Evolutionary conservation across 805 yeast species (phyloP), one percentile per base, ranked within the genome.

Genomic region (Lachancea mirantina): DNA sequence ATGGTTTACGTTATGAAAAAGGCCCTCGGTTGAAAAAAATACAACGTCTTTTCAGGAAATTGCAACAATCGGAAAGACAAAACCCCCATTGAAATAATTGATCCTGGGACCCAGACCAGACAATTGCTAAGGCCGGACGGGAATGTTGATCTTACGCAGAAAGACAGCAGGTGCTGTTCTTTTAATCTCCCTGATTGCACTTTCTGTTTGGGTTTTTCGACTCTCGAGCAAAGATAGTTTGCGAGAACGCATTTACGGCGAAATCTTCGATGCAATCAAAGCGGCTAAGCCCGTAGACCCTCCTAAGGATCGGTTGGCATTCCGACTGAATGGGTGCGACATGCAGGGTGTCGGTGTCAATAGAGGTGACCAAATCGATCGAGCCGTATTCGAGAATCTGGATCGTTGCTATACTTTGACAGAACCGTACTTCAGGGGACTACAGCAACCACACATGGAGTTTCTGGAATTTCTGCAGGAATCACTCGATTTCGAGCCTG

Each of bases 341-440:
- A 32, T 36, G 34, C 17, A 23, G 10, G 35, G 24, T 28, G 34
- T 29, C 8, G 40, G 40, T 14, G 22, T 36, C 15, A 33, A 32
- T 18, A 18, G 14, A 15, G 35, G 34, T 22, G 36, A 22, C 11
- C 11, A 30, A 8, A 31, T 29, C 19, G 19, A 14, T 9, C 31
- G 23, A 16, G 24, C 34, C 20, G 26, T 42, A 13, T 43, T 32
- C 32, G 37, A 40, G 10, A 42, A 40, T 26, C 38, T 50, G 27
- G 36, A 41, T 16, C 36, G 33, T 7, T 49, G 51, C 32, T 43
- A 35, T 29, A 39, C 36, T 14, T 23, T 46, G 13, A 11, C 41
- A 5, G 34, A 34, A 8, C 23, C 30, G 14, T 44, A 45, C 20
- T 30, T 35, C 27, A 23, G 30, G 19, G 33, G 31, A 18, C 33